Percentiles rank a stretch among this genome's conserved stretches.
phyloP scores from a whole-genome alignment of 2,329 filamentous ascomycete species.

The Aaosphaeria arxii region DNA sequence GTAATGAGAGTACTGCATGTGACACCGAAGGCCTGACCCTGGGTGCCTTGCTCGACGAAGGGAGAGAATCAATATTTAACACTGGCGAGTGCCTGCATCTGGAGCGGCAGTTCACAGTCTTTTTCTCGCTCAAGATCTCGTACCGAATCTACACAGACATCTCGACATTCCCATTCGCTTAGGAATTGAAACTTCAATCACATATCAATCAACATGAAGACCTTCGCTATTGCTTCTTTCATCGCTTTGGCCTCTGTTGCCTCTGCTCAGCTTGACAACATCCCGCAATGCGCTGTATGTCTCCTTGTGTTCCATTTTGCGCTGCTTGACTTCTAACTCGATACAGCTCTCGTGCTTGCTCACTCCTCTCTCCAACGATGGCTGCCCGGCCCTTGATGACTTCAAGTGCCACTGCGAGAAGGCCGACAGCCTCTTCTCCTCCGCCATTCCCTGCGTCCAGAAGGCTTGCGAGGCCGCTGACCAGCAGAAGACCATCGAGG shows the following conservation, averaged over 20 bases:
- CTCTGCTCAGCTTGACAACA: constrained; percentile 44
- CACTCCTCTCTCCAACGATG: constrained; percentile 39
- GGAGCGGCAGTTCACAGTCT: constrained; percentile 6
- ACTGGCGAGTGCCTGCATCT: background rate
- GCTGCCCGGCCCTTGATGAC: constrained; percentile 46
- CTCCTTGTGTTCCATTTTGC: background rate
- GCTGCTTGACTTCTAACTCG: constrained; percentile 14
- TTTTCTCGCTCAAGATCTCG: constrained; percentile 6
- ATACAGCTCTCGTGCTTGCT: constrained; percentile 49
- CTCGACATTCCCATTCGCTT: background rate
- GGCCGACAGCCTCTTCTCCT: constrained; percentile 37
- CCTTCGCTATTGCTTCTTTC: constrained; percentile 34
- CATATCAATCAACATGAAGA: constrained; percentile 34
- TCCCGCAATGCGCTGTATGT: constrained; percentile 49
- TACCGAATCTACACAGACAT: constrained; percentile 1
- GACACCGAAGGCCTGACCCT: constrained; percentile 9
- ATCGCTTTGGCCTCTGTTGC: constrained; percentile 45
- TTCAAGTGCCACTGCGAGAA: constrained; percentile 51
- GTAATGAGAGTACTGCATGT: constrained; percentile 7
- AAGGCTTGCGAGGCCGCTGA: constrained; percentile 39
- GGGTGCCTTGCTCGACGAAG: background rate
- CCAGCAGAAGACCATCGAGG: constrained; percentile 28
- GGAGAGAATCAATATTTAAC: constrained; percentile 10
- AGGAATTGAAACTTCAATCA: background rate
- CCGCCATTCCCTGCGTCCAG: constrained; percentile 48